phyloP scores from a whole-genome alignment of 2,329 filamentous ascomycete genomes.

The Fusarium veterinarium region DNA sequence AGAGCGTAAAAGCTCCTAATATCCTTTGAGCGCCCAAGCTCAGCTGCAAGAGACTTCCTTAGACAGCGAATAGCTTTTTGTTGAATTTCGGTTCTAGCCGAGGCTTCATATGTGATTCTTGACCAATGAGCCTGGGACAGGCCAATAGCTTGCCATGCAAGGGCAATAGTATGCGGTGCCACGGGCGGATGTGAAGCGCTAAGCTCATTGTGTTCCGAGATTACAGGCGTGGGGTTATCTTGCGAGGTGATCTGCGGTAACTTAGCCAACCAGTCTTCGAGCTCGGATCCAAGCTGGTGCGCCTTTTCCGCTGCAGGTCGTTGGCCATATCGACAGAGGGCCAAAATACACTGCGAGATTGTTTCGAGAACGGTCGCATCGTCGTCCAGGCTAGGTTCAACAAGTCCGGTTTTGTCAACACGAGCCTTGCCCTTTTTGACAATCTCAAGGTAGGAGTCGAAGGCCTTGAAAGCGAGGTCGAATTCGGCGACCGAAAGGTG shows the following conservation, averaged over 20 bases:
- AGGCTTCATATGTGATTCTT: slow-evolving; percentile 79
- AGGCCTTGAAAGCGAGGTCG: slow-evolving; percentile 88
- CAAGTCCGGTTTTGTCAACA: slow-evolving; percentile 80
- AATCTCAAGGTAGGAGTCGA: slow-evolving; percentile 92
- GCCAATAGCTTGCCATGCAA: slow-evolving; percentile 86
- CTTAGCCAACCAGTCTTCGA: slow-evolving; percentile 81
- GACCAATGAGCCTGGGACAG: slow-evolving; percentile 90
- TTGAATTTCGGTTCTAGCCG: slow-evolving; percentile 78
- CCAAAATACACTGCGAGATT: slow-evolving; percentile 80
- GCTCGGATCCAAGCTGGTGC: slow-evolving; percentile 72
- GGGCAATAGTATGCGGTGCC: slow-evolving; percentile 70
- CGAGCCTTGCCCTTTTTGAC: slow-evolving; percentile 86
- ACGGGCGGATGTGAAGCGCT: slow-evolving; percentile 58
- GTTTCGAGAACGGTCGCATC: slow-evolving; percentile 82
- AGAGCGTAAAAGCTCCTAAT: slow-evolving; percentile 84
- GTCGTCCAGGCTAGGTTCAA: slow-evolving; percentile 78
- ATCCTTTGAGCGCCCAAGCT: slow-evolving; percentile 73
- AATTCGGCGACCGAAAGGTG: slow-evolving; percentile 92
- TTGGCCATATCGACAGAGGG: slow-evolving; percentile 85
- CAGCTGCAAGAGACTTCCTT: slow-evolving; percentile 76
- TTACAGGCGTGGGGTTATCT: slow-evolving; percentile 47
- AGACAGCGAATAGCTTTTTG: slow-evolving; percentile 81
- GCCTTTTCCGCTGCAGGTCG: slow-evolving; percentile 82
- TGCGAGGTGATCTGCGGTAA: slow-evolving; percentile 51
- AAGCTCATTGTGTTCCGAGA: slow-evolving; percentile 47